phyloP scores from a whole-genome alignment of 2,329 filamentous ascomycete species.

The Leptographium wingfieldii region DNA sequence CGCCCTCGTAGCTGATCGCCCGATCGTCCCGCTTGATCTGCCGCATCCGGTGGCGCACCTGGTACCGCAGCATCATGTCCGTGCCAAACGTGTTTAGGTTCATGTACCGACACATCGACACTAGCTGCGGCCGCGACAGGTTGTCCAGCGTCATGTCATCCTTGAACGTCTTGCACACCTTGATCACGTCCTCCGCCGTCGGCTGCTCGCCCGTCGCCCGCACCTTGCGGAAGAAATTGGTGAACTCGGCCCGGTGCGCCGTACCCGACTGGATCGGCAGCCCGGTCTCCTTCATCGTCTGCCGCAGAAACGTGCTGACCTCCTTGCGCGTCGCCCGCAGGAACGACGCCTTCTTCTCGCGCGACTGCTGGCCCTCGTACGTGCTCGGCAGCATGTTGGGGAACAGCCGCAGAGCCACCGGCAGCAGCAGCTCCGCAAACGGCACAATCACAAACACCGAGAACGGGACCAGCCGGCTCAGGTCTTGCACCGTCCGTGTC shows the following conservation, averaged over 20 bases:
- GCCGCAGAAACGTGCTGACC: conserved; percentile 78
- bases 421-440: conserved; percentile 85
- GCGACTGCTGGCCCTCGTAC: conserved; percentile 83
- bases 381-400: conserved; percentile 96
- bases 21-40: conserved; percentile 98
- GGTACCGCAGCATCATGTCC: conserved; percentile 94
- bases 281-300: conserved; percentile 86
- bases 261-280: conserved; percentile 74
- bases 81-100: conserved; percentile 95
- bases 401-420: conserved; percentile 85
- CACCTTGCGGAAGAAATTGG: conserved; percentile 94
- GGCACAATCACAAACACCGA: conserved; percentile 95
- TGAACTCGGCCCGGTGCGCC: conserved; percentile 85
- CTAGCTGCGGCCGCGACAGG: conserved; percentile 83
- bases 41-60: conserved; percentile 92
- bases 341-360: conserved; percentile 73
- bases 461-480: conserved; percentile 86
- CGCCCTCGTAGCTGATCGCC: conserved; percentile 85
- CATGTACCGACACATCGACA: conserved; percentile 98
- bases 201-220: conserved; percentile 83
- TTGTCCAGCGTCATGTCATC: conserved; percentile 97
- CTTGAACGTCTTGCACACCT: conserved; percentile 98
- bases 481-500: conserved; percentile 83
- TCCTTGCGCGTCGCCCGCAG: conserved; percentile 83
- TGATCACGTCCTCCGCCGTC: conserved; percentile 84